Conservation (phyloP, 169 alveolate species). For the Plasmodium gonderi region DNA sequence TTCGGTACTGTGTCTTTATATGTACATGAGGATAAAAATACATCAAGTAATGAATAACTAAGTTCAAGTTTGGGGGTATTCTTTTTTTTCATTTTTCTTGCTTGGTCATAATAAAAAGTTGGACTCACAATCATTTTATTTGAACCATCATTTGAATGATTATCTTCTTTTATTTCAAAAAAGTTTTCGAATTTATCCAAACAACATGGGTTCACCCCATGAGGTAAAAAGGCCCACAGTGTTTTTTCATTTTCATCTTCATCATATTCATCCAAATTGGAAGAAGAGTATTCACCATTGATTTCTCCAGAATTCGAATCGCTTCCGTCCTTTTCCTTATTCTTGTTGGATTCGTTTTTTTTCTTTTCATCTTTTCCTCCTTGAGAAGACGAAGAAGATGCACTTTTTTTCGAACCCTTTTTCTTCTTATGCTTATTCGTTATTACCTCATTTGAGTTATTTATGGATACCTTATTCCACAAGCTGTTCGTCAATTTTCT, state of each 20-base stretch:
- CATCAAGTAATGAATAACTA: slow-evolving; percentile 35
- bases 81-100: neutral
- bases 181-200: neutral
- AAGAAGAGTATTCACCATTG: neutral
- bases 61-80: neutral
- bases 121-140: neutral
- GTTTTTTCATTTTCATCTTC: slow-evolving; percentile 36
- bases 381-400: neutral
- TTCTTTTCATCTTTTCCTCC: neutral
- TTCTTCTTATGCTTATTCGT: slow-evolving; percentile 63
- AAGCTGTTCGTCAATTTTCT: slow-evolving; percentile 16
- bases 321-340: neutral
- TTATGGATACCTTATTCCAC: slow-evolving; percentile 67
- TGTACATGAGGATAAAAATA: slow-evolving; percentile 28
- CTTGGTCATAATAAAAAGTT: slow-evolving; percentile 28
- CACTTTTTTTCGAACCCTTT: neutral
- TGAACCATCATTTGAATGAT: neutral
- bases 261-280: neutral
- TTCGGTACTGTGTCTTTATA: neutral
- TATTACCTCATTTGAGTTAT: slow-evolving; percentile 9
- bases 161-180: neutral
- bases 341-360: neutral
- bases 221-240: slow-evolving; percentile 69
- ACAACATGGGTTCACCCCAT: slow-evolving; percentile 68
- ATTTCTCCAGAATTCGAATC: neutral